phyloP scores from a whole-genome alignment of 768 basidiomycete genomes.

The Termitomyces bulborhizus region DNA sequence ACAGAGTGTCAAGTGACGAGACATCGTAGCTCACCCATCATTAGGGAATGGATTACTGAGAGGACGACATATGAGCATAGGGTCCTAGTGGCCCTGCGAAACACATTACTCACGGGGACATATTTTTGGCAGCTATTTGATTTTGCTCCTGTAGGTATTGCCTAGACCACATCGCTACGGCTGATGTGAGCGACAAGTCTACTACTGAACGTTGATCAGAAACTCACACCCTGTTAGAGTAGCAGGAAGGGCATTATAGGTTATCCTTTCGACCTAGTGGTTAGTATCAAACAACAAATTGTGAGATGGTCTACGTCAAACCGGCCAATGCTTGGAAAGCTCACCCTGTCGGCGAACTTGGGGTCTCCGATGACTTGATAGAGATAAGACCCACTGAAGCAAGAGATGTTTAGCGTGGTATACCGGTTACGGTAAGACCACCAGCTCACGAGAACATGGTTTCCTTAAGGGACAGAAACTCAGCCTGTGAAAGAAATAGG shows the following conservation, averaged over 20 bases:
- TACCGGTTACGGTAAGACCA: background rate
- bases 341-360: slow-evolving; percentile 18
- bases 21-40: slow-evolving; percentile 35
- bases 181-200: background rate
- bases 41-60: slow-evolving; percentile 45
- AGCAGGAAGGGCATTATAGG: slow-evolving; percentile 45
- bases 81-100: background rate
- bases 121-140: slow-evolving; percentile 50
- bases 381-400: slow-evolving; percentile 41
- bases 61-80: background rate
- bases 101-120: slow-evolving; percentile 34
- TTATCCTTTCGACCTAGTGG: slow-evolving; percentile 34
- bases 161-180: slow-evolving; percentile 48
- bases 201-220: slow-evolving; percentile 17
- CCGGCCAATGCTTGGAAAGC: background rate
- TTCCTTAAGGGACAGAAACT: slow-evolving; percentile 28
- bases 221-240: slow-evolving; percentile 35
- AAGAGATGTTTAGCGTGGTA: background rate
- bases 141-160: slow-evolving; percentile 58
- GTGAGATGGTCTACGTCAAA: background rate
- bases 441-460: slow-evolving; percentile 51
- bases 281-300: too few relatives aligned
- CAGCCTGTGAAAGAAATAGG: background rate
- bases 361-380: slow-evolving; percentile 50
- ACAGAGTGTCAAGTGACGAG: slow-evolving; percentile 10